Conservation (phyloP, 495 filamentous ascomycete genomes). For the Penicillium salamii region DNA sequence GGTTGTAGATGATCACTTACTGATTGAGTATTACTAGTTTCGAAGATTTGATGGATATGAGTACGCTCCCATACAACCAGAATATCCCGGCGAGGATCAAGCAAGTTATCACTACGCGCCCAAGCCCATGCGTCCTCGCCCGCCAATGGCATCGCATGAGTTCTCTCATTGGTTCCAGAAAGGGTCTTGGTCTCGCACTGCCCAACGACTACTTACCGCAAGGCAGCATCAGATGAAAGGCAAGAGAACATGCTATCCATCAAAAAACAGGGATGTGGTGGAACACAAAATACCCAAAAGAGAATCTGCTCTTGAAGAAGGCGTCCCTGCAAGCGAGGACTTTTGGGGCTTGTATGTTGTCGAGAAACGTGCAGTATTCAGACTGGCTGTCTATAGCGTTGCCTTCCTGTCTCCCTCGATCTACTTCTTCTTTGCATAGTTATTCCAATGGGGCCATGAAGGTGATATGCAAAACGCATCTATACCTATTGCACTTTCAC, state of each 20-base stretch:
- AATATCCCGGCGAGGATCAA: background rate
- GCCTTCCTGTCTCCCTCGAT: background rate
- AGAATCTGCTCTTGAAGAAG: background rate
- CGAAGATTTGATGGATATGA: background rate
- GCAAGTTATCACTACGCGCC: slow-evolving; percentile 2
- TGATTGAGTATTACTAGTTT: background rate
- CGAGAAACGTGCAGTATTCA: background rate
- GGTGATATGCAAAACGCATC: slow-evolving; percentile 8
- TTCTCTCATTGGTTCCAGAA: background rate
- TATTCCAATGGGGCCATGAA: slow-evolving; percentile 4
- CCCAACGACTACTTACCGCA: too few species aligned
- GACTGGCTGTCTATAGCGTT: background rate
- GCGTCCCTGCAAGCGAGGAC: background rate
- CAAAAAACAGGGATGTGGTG: background rate
- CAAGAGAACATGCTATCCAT: background rate
- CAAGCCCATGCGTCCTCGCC: background rate
- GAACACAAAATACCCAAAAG: background rate
- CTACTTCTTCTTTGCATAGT: slow-evolving; percentile 8
- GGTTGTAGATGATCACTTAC: background rate
- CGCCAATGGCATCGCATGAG: slow-evolving; percentile 3
- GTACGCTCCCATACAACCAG: background rate
- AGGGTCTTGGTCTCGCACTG: too few species aligned
- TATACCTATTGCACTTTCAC: background rate
- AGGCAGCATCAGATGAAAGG: too few species aligned
- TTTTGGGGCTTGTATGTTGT: slow-evolving; percentile 7